Conservation (phyloP, 306 rosid genomes). For the Ammopiptanthus mongolicus region DNA sequence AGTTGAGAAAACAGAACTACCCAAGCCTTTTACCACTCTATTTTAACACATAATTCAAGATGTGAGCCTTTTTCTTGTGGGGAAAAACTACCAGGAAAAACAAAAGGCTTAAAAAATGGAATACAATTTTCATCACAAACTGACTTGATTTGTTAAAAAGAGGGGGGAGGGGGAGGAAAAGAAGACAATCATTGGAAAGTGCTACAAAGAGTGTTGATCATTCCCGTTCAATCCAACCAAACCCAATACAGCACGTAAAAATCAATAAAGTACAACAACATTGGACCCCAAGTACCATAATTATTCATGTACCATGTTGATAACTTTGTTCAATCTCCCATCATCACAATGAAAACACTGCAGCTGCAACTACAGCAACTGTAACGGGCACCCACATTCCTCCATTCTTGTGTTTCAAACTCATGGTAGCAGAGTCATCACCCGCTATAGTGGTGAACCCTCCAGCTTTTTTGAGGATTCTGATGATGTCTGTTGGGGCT, state of each 20-base stretch:
- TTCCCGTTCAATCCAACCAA: background rate
- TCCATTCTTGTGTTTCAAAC: slow-evolving; percentile 7
- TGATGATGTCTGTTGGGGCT: slow-evolving; percentile 53
- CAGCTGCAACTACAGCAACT: too few species aligned
- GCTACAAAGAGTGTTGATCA: slow-evolving; percentile 17
- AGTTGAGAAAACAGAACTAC: too few species aligned
- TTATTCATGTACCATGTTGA: background rate
- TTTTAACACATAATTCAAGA: background rate
- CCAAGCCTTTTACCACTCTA: too few species aligned
- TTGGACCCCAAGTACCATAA: background rate
- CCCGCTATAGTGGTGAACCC: slow-evolving; percentile 42
- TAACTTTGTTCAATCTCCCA: slow-evolving; percentile 1
- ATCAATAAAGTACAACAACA: slow-evolving; percentile 16
- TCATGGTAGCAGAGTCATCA: slow-evolving; percentile 24
- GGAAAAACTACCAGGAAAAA: background rate
- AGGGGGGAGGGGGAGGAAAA: background rate
- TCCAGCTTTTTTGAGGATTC: slow-evolving; percentile 57
- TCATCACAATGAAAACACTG: slow-evolving; percentile 17
- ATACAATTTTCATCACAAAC: slow-evolving; percentile 24
- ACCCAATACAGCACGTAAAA: background rate
- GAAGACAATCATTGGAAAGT: slow-evolving; percentile 12
- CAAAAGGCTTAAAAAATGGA: background rate
- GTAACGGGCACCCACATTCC: background rate
- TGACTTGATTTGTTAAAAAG: background rate
- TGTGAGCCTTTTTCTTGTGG: background rate